Conservation (phyloP, 1,139 yeast genomes). For the Sugiyamaella pinicola region DNA sequence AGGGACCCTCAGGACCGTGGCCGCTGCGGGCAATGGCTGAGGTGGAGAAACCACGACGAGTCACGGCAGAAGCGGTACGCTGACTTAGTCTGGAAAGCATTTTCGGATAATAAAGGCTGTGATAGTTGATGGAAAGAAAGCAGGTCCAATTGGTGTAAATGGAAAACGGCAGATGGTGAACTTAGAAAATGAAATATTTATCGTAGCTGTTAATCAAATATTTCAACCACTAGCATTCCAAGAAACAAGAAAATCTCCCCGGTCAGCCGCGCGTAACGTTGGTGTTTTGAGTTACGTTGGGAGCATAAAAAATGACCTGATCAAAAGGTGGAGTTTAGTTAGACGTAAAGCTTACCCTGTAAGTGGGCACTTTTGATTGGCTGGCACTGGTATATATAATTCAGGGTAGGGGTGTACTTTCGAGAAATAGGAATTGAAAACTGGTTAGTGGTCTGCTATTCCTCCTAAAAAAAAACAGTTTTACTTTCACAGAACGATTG, state of each 20-base stretch:
- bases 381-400: not conserved
- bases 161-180: not conserved
- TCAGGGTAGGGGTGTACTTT: not conserved
- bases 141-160: conserved; percentile 2
- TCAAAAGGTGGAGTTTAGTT: not conserved
- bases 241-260: conserved; percentile 5
- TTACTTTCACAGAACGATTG: not conserved
- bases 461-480: not conserved
- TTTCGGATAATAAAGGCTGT: not conserved
- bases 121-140: not conserved
- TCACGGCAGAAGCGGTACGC: conserved; percentile 30
- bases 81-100: conserved; percentile 32
- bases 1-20: conserved; percentile 78
- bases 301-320: conserved; percentile 14
- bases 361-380: conserved; percentile 1
- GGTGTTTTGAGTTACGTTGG: conserved; percentile 6
- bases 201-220: conserved; percentile 1
- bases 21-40: conserved; percentile 39
- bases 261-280: conserved; percentile 6
- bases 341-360: too few relatives aligned
- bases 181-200: conserved; percentile 4
- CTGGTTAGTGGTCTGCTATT: not conserved
- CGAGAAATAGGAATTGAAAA: not conserved
- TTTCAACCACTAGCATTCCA: conserved; percentile 14
- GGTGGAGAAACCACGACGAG: conserved; percentile 40